Percentiles rank a stretch among this genome's conserved stretches.
Conservation (phyloP, 495 filamentous ascomycete genomes). For the Hypomontagnella monticulosa region DNA sequence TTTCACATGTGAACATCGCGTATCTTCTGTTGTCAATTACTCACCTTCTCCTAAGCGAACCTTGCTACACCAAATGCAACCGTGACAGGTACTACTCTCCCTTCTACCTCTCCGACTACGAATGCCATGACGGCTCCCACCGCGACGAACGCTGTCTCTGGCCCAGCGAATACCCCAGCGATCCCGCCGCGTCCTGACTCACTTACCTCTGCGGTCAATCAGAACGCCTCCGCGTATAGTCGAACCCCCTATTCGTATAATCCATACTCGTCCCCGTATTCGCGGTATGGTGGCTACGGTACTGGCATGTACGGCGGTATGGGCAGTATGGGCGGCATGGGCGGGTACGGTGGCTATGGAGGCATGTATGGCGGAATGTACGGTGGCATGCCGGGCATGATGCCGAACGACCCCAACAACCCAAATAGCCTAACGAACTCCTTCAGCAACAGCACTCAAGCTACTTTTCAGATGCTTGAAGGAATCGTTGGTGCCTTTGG, state of each 20-base stretch:
- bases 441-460: constrained; percentile 90
- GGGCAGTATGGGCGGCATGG: constrained; percentile 57
- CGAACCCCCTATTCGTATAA: constrained; percentile 65
- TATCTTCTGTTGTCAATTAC: constrained; percentile 1
- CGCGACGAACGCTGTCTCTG: constrained; percentile 52
- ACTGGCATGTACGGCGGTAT: constrained; percentile 53
- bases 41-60: constrained; percentile 51
- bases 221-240: constrained; percentile 84
- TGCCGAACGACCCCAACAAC: constrained; percentile 81
- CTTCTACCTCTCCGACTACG: constrained; percentile 46
- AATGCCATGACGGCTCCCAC: constrained; percentile 57
- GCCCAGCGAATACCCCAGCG: constrained; percentile 66
- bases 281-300: constrained; percentile 50
- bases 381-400: constrained; percentile 66
- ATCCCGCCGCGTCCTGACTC: constrained; percentile 82
- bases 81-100: constrained; percentile 33
- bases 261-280: constrained; percentile 60
- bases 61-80: constrained; percentile 51
- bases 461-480: constrained; percentile 99
- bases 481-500: constrained; percentile 98
- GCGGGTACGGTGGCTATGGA: constrained; percentile 56
- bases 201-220: constrained; percentile 79
- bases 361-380: constrained; percentile 75
- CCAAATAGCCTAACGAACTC: constrained; percentile 90
- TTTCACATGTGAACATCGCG: constrained; percentile 38